Evolutionary conservation across 345 rosid genomes (phyloP).

Genomic region (Linum usitatissimum): DNA sequence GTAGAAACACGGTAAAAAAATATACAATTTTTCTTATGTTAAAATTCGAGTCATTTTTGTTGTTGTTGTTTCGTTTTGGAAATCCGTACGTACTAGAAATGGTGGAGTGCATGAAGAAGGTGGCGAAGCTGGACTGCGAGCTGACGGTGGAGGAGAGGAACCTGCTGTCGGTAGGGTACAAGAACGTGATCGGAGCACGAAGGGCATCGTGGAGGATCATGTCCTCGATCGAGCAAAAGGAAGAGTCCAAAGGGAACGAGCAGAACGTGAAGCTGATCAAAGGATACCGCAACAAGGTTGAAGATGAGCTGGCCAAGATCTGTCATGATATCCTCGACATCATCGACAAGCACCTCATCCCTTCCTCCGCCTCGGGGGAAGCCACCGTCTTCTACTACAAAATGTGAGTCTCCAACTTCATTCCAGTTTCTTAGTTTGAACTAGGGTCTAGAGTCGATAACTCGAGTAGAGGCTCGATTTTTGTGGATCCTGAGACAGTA

Average conservation of each 20-base stretch:
- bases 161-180: slow-evolving; percentile 6
- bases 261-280: slow-evolving; percentile 1
- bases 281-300: neutral
- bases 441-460: neutral
- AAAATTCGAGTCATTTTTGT: neutral
- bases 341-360: slow-evolving; percentile 3
- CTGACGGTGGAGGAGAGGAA: slow-evolving; percentile 8
- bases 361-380: slow-evolving; percentile 4
- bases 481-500: too few relatives aligned
- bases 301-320: slow-evolving; percentile 1
- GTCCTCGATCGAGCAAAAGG: slow-evolving; percentile 3
- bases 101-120: slow-evolving; percentile 7
- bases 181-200: slow-evolving; percentile 6
- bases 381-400: slow-evolving; percentile 5
- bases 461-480: too few relatives aligned
- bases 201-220: slow-evolving; percentile 4
- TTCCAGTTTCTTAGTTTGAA: neutral
- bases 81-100: neutral
- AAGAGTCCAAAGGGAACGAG: slow-evolving; percentile 7
- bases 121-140: slow-evolving; percentile 6
- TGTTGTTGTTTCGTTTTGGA: neutral
- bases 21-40: neutral
- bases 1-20: too few relatives aligned
- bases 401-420: neutral
- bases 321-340: neutral